Conservation (phyloP, 2,329 filamentous ascomycete species). For the Xylaria sp. region DNA sequence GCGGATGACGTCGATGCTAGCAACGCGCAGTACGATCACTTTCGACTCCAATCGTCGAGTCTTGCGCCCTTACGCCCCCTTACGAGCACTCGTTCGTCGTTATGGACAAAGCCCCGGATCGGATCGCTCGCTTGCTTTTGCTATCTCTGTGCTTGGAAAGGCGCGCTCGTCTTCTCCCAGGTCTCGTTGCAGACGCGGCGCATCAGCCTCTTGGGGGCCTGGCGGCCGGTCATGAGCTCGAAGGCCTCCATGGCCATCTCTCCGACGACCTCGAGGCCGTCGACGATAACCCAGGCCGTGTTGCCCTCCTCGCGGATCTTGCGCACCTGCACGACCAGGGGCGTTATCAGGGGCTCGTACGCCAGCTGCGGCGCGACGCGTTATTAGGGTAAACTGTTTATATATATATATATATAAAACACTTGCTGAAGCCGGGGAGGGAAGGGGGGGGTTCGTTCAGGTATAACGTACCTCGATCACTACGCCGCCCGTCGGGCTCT, state of each 20-base stretch:
- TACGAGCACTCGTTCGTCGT: background rate
- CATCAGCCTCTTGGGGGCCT: slow-evolving; percentile 71
- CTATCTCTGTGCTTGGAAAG: slow-evolving; percentile 37
- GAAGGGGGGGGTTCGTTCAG: background rate
- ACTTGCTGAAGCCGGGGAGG: too few relatives aligned
- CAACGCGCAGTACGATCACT: background rate
- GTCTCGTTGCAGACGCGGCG: slow-evolving; percentile 55
- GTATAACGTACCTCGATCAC: slow-evolving; percentile 65
- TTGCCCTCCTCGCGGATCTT: slow-evolving; percentile 50
- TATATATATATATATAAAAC: too few relatives aligned
- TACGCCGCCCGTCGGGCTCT: slow-evolving; percentile 72
- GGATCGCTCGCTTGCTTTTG: too few relatives aligned
- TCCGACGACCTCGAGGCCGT: slow-evolving; percentile 71
- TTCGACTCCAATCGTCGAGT: background rate
- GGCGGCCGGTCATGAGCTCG: slow-evolving; percentile 73
- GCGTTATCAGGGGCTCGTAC: slow-evolving; percentile 71
- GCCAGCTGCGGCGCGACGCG: slow-evolving; percentile 49
- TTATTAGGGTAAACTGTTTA: slow-evolving; percentile 8
- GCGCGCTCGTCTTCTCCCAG: slow-evolving; percentile 44
- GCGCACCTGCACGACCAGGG: slow-evolving; percentile 68
- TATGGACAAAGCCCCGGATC: background rate
- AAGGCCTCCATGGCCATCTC: slow-evolving; percentile 79
- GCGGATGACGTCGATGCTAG: background rate
- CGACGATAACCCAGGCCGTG: slow-evolving; percentile 69
- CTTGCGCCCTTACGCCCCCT: background rate